Percentiles rank a stretch among this genome's conserved stretches.
These are phyloP conservation scores for Ilex paraguariensis DNA, from an alignment of 305 asterid species.

Conservation along the genomic window DNA sequence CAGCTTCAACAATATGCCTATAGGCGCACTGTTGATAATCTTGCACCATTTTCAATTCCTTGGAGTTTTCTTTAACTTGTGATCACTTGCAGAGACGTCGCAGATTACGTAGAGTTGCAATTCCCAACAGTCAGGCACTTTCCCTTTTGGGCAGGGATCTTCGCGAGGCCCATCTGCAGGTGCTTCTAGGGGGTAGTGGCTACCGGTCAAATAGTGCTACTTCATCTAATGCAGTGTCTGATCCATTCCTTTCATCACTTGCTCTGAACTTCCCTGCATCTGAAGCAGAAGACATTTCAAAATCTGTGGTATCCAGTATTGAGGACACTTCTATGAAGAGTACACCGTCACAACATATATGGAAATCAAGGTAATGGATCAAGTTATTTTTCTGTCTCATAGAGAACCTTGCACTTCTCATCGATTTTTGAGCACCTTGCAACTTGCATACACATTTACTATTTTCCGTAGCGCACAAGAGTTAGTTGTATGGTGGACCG, in stretches of 20 bases:
- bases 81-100: slow-evolving; percentile 61
- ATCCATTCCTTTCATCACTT: slow-evolving; percentile 70
- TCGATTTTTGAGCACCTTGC: not conserved
- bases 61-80: slow-evolving; percentile 40
- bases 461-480: no score
- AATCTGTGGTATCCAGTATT: slow-evolving; percentile 52
- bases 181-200: slow-evolving; percentile 65
- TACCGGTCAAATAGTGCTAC: slow-evolving; percentile 43
- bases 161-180: slow-evolving; percentile 80
- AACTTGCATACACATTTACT: no score
- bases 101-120: slow-evolving; percentile 60
- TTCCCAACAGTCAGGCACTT: slow-evolving; percentile 65
- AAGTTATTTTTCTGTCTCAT: not conserved
- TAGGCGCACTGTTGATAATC: slow-evolving; percentile 3
- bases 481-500: not conserved
- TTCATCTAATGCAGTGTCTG: slow-evolving; percentile 41
- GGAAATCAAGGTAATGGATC: slow-evolving; percentile 66
- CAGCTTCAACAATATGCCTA: not conserved
- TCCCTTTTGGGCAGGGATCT: slow-evolving; percentile 80
- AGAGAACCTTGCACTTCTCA: not conserved
- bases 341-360: slow-evolving; percentile 33
- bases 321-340: slow-evolving; percentile 49
- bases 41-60: not conserved
- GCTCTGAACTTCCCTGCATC: slow-evolving; percentile 51
- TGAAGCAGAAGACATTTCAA: slow-evolving; percentile 68